Conservation (phyloP, 2,329 filamentous ascomycete genomes). For the Plectosphaerella cucumerina region DNA sequence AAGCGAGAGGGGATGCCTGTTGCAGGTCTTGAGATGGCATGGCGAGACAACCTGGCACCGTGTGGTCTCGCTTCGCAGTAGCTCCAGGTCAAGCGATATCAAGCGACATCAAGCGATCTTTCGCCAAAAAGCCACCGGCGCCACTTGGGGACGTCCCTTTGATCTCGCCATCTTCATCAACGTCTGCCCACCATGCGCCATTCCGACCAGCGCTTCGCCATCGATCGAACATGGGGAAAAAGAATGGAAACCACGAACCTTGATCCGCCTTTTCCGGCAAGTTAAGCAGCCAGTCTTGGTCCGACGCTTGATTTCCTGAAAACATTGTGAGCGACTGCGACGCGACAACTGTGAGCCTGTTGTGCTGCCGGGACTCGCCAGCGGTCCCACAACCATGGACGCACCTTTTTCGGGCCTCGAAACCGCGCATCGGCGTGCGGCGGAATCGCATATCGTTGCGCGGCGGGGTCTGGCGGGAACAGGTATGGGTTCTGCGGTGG, state of each 20-base stretch:
- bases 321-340: constrained; percentile 2
- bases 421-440: constrained; percentile 41
- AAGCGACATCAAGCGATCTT: constrained; percentile 23
- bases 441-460: constrained; percentile 43
- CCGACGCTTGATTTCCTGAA: constrained; percentile 57
- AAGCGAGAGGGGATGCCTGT: background rate
- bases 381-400: constrained; percentile 12
- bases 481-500: constrained; percentile 32
- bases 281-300: constrained; percentile 62
- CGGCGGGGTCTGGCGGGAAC: background rate
- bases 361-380: too few relatives aligned
- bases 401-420: constrained; percentile 55
- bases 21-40: constrained; percentile 4
- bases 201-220: too few relatives aligned
- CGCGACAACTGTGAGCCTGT: constrained; percentile 2
- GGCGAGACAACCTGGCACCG: constrained; percentile 9
- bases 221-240: background rate
- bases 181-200: constrained; percentile 2
- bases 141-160: background rate
- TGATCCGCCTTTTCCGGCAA: constrained; percentile 58
- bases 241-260: constrained; percentile 41
- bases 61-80: constrained; percentile 28
- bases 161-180: constrained; percentile 7
- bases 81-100: constrained; percentile 29
- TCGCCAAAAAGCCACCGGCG: constrained; percentile 10